Percentiles rank a stretch among this genome's conserved stretches.
Conservation (phyloP, 2,329 filamentous ascomycete genomes). For the Capronia americana region DNA sequence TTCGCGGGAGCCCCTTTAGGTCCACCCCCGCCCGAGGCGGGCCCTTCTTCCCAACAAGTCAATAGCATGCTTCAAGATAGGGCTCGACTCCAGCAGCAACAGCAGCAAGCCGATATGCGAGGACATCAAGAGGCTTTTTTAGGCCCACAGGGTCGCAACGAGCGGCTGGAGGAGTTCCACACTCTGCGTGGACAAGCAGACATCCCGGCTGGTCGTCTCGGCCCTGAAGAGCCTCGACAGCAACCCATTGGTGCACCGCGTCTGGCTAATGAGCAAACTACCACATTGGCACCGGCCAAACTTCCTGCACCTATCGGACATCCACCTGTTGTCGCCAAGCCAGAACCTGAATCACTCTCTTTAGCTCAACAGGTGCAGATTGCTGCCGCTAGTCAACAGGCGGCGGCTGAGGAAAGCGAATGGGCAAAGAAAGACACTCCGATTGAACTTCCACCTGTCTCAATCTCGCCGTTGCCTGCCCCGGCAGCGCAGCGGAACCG, state of each 20-base stretch:
- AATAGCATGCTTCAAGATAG: conserved; percentile 67
- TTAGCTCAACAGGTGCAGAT: conserved; percentile 86
- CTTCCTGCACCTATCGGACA: conserved; percentile 29
- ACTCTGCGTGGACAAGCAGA: conserved; percentile 77
- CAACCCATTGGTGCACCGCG: conserved; percentile 46
- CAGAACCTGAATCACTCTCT: conserved; percentile 62
- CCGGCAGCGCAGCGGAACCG: conserved; percentile 84
- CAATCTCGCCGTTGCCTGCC: conserved; percentile 81
- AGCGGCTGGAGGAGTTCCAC: conserved; percentile 83
- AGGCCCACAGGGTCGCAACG: conserved; percentile 61
- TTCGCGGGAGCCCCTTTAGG: conserved; percentile 56
- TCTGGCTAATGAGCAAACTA: conserved; percentile 42
- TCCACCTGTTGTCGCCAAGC: conserved; percentile 36
- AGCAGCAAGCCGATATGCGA: conserved; percentile 44
- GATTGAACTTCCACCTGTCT: conserved; percentile 72
- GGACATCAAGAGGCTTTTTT: conserved; percentile 52
- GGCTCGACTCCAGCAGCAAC: conserved; percentile 59
- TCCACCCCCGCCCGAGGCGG: conserved; percentile 53
- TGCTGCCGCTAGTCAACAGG: conserved; percentile 56
- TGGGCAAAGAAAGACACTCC: conserved; percentile 66
- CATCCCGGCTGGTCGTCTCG: conserved; percentile 43
- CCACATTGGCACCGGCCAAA: conserved; percentile 30
- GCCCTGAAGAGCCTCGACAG: conserved; percentile 50
- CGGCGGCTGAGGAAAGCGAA: conserved; percentile 35
- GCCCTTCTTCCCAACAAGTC: conserved; percentile 61